A percentile compares a stretch with the other conserved stretches of the same genome.
These are phyloP conservation scores for Eragrostis tef DNA, from an alignment of 202 grass and related monocot species.

Conservation along the genomic window DNA sequence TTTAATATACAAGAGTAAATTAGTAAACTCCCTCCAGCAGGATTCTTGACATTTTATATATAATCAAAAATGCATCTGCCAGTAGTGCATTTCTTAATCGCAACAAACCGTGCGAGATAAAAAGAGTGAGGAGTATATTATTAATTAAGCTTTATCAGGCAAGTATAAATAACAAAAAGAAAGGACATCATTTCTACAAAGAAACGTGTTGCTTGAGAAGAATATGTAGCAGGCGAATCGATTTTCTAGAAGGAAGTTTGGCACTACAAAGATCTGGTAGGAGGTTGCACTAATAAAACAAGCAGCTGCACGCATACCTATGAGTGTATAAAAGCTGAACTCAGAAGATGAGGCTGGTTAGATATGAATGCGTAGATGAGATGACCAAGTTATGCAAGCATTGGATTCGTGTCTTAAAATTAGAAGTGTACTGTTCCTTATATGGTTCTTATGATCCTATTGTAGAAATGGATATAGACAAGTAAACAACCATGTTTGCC, in stretches of 20 bases:
- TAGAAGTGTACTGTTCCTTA: background rate
- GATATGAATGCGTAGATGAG: background rate
- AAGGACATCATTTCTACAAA: too few species aligned
- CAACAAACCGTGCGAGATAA: background rate
- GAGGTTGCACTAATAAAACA: background rate
- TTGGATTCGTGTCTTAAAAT: background rate
- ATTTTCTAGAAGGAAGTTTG: background rate
- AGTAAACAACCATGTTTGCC: background rate
- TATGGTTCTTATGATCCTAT: background rate
- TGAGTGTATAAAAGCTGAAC: background rate
- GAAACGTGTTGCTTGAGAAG: background rate
- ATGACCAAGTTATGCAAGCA: background rate
- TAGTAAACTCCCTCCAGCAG: background rate
- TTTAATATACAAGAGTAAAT: background rate
- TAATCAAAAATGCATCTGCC: background rate
- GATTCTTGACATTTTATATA: background rate
- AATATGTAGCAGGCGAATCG: background rate
- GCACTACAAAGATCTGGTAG: background rate
- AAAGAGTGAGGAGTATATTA: background rate
- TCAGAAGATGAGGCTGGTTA: background rate
- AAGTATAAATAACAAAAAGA: background rate
- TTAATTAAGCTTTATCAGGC: background rate
- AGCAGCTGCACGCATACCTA: background rate
- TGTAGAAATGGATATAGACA: background rate
- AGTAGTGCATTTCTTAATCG: background rate